Base-by-base conservation (phyloP, 2,329 filamentous ascomycete species). In the Onygena corvina region DNA sequence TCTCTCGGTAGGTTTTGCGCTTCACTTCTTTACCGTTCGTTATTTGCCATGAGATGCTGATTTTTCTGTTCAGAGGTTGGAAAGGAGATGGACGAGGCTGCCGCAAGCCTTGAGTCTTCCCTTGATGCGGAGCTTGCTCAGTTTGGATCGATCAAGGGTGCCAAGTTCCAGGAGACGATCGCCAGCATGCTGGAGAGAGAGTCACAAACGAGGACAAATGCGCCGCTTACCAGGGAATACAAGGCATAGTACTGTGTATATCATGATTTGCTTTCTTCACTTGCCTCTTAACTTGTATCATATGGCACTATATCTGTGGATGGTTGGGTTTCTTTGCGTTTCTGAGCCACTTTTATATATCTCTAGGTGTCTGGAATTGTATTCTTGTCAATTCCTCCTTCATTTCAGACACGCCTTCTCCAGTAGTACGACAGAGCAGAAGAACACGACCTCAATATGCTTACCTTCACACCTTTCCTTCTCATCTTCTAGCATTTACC, bases 1-100 rank as follows among this genome's bases (percentile, higher is more conserved):
- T 76, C 77, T 50, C 64, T 89, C 52, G 82, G 84, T 84, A 75
- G 54, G 67, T 55, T 56, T 36, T 29, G n/a, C 30, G 31, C 18
- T 31, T 3, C 47, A 35, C 5, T 33, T 27, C 8, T 38, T 36
- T 46, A 11, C 55, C 12, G 20, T 27, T 21, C 14, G 23, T 18
- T 18, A 52, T 25, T 33, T 12, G 25, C 31, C 25, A 36, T 48
- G 36, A n/a, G n/a, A 35, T 47, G 12, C 50, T 54, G 52, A 54
- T 45, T 30, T 16, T 47, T 42, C 5, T 40, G 12, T 50, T 47
- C 52, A 71, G 69, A 69, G 55, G 65, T 68, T 40, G 61, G 58
- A 40, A 62, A 65, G 49, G 57, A 61, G 8, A 67, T 72, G 63
- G 69, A 71, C 52, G 55, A 60, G 34, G 55, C 61, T 31, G 55